Percentiles rank a stretch among this genome's conserved stretches.
Evolutionary conservation across 345 rosid species (phyloP).

Genomic region (Draba incana): DNA sequence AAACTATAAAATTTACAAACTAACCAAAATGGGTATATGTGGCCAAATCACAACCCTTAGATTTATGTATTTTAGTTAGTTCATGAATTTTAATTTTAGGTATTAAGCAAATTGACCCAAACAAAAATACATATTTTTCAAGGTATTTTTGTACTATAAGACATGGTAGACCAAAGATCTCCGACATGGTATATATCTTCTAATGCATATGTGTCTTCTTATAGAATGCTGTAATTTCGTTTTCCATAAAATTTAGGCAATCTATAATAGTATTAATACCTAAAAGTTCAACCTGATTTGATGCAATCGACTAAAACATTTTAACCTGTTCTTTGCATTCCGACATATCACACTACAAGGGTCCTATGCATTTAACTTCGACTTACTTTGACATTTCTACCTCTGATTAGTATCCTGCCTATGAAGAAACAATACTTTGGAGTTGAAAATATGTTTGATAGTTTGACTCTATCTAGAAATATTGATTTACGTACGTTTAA

Average conservation of each 20-base stretch:
- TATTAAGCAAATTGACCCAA: too few species aligned
- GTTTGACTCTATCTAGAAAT: too few species aligned
- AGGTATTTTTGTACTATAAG: too few species aligned
- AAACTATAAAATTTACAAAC: too few species aligned
- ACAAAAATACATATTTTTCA: too few species aligned
- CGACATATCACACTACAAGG: conserved; percentile 25
- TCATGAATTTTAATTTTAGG: too few species aligned
- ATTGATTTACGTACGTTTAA: too few species aligned
- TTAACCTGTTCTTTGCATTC: conserved; percentile 19
- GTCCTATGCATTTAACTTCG: conserved; percentile 18
- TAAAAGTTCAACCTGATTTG: conserved; percentile 21
- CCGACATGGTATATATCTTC: not conserved
- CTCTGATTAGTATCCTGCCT: conserved; percentile 1
- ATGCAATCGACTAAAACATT: conserved; percentile 26
- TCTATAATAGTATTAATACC: not conserved
- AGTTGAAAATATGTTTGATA: not conserved
- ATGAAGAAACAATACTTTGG: not conserved
- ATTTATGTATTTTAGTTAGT: too few species aligned
- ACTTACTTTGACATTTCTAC: conserved; percentile 14
- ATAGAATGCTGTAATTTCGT: conserved; percentile 1
- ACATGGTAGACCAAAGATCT: conserved; percentile 8
- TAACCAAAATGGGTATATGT: too few species aligned
- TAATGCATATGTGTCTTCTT: conserved; percentile 6
- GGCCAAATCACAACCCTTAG: too few species aligned
- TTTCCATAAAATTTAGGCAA: not conserved